Evolutionary conservation across 2,329 filamentous ascomycete species (phyloP), one percentile per base, ranked within the genome.

Genomic region (Penicillium corylophilum): DNA sequence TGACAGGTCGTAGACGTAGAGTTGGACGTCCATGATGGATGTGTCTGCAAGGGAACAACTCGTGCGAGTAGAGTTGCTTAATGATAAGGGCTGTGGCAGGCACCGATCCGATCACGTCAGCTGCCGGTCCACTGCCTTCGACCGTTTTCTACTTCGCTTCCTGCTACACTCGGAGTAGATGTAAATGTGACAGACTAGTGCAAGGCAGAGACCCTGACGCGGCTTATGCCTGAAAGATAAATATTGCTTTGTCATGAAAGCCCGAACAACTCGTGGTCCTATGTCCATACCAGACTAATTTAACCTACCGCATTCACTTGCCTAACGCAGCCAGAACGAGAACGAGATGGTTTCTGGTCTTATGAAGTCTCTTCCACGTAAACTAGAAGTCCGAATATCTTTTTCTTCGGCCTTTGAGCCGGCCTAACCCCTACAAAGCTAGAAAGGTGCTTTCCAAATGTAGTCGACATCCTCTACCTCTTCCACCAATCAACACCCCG

Each of bases 1-100:
- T 29, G 89, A 92, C 43, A 93, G 79, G 73, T 93, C 89, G 65
- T 93, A 93, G 33, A 91, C 81, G 51, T 91, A 85, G 24, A 93
- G 77, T 64, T 89, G 79, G 44, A 93, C 86, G 51, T 90, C 86
- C 87, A 91, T 91, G 16, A 35, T 59, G 46, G 31, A 28, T 33
- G 10, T 46, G 9, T 8, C 18, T 24, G 12, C 29, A n/a, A 31
- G 13, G 29, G 29, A 31, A 31, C 29, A 31, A 12, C 16, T 35
- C 6, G n/a, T n/a, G 29, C 15, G 8, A 16, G n/a, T 35, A 12
- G 18, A 38, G 13, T 18, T 38, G 16, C 20, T 38, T 5, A 38
- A 31, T 31, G 29, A 38, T 38, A 22, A 41, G 39, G 15, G 20
- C 23, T 40, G 20, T 15, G 39, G 22, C 23, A 64, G 63, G 63